Percentiles rank a stretch among this genome's conserved stretches.
Conservation (phyloP, 176 grass and related monocot genomes). For the Leersia perrieri region DNA sequence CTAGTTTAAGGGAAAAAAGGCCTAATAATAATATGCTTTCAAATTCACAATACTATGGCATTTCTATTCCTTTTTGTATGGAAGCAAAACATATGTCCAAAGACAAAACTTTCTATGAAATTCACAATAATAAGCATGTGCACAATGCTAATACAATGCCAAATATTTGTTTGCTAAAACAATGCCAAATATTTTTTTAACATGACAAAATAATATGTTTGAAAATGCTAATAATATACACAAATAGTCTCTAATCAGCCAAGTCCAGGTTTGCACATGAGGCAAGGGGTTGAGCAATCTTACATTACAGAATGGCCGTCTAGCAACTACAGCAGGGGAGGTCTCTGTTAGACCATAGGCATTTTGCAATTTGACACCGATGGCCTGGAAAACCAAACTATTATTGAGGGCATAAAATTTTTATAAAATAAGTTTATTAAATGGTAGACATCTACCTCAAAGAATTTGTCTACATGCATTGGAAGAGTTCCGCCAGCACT, state of each 20-base stretch:
- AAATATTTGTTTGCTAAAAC: no score
- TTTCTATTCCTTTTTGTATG: not conserved
- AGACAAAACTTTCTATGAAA: not conserved
- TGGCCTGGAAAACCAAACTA: slow-evolving; percentile 63
- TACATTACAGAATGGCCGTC: slow-evolving; percentile 83
- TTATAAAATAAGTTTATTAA: slow-evolving; percentile 24
- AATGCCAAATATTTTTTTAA: no score
- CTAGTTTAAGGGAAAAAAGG: no score
- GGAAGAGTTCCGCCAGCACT: slow-evolving; percentile 91
- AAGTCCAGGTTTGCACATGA: not conserved
- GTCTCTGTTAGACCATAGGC: slow-evolving; percentile 97
- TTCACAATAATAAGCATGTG: not conserved
- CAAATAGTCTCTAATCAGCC: not conserved
- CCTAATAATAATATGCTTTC: no score
- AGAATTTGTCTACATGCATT: slow-evolving; percentile 86
- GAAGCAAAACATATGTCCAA: not conserved
- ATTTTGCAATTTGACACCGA: slow-evolving; percentile 86
- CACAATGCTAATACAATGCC: not conserved
- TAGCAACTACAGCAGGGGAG: slow-evolving; percentile 76
- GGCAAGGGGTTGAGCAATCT: not conserved
- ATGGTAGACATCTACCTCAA: slow-evolving; percentile 64
- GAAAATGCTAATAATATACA: not conserved
- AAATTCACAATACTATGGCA: no score
- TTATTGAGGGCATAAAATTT: slow-evolving; percentile 6
- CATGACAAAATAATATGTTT: not conserved